Evolutionary conservation across 139 green algal genomes (phyloP), one percentile per base, ranked within the genome.

Genomic region (Edaphochlamys debaryana): DNA sequence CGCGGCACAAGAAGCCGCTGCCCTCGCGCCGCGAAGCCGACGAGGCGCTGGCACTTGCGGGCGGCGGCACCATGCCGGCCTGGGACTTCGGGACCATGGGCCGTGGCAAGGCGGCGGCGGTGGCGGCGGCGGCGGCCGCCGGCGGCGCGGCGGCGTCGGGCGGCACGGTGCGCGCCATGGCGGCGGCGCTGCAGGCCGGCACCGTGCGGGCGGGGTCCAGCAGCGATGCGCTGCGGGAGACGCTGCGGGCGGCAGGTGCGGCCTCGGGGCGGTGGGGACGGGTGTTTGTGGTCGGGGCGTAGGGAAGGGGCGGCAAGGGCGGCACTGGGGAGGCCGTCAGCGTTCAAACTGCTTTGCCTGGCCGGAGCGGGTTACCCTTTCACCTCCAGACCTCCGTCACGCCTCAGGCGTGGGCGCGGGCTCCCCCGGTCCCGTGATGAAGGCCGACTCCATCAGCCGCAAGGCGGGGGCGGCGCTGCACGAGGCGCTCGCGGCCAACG

Each of bases 81-180:
- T 92, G 89, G 89, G 89, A 92, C 68, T 92, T 92, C 69, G 89
- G 89, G 40, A 89, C 82, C 22, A 67, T 68, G 34, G 76, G 84
- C 23, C 62, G 63, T 42, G 83, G 83, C 40, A 20, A 23, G 13
- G 75, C 60, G 7, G 41, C 41, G 41, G 75, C 60, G 19, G 60
- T 19, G 29, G 60, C 60, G 3, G 62, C n/a, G 23, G 60, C 60
- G 0, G 75, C 41, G 25, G 60, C 60, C 41, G 63, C 73, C 17
- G 36, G 34, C 23, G 73, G 67, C 27, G 48, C 34, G 1, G 56
- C 56, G 25, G 45, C 45, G 11, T 54, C 45, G 22, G 56, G 19
- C 19, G 68, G 75, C 69, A 79, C 69, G 4, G n/a, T 58, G 29
- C 50, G 52, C 19, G 71, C 38, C 9, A 48, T n/a, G 45, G 34